phyloP scores from a whole-genome alignment of 257 asterid genomes.

The Cruciata laevipes region DNA sequence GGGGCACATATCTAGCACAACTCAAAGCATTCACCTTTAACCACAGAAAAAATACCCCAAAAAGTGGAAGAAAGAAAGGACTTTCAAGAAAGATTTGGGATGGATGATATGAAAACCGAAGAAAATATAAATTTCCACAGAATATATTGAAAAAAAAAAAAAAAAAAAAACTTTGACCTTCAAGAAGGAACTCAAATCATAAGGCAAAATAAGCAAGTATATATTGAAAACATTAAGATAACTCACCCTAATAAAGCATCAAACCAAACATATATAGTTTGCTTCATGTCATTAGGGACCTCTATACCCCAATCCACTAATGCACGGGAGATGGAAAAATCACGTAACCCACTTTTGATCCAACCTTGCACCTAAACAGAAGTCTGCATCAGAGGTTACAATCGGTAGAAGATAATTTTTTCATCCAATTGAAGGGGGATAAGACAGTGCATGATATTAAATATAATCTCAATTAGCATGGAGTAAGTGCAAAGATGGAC shows the following conservation, averaged over 20 bases:
- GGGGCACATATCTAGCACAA: not conserved
- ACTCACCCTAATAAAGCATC: slow-evolving; percentile 97
- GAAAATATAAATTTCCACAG: not conserved
- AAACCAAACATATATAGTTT: slow-evolving; percentile 97
- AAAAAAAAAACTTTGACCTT: not conserved
- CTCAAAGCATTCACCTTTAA: not conserved
- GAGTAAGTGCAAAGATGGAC: slow-evolving; percentile 1
- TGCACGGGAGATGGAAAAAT: slow-evolving; percentile 91
- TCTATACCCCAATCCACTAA: slow-evolving; percentile 88
- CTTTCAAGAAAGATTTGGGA: not conserved
- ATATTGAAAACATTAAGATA: slow-evolving; percentile 4
- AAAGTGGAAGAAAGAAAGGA: not conserved
- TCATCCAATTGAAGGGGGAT: not conserved
- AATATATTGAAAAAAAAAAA: not conserved
- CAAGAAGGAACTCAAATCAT: not conserved
- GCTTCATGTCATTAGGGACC: slow-evolving; percentile 75
- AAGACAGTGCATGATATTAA: not conserved
- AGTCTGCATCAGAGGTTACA: slow-evolving; percentile 15
- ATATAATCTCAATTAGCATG: not conserved
- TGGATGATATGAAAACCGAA: not conserved
- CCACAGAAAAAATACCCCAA: not conserved
- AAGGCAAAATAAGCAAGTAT: slow-evolving; percentile 4
- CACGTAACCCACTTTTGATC: slow-evolving; percentile 86
- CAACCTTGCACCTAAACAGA: slow-evolving; percentile 83
- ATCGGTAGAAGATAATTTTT: slow-evolving; percentile 4